Conservation (phyloP, 805 yeast species). For the Yarrowia divulgata region DNA sequence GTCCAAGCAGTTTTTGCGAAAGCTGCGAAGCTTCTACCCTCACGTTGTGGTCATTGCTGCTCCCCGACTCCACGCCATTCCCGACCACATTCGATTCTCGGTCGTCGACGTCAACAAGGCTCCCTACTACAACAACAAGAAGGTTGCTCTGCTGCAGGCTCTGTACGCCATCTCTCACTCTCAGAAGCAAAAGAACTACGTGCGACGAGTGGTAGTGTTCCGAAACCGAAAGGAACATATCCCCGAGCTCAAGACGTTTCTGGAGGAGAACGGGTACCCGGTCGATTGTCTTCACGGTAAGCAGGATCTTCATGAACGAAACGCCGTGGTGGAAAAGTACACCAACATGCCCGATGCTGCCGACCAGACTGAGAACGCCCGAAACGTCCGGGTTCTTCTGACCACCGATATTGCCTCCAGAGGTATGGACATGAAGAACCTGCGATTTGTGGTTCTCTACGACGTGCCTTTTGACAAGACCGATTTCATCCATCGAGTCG, state of each 20-base stretch:
- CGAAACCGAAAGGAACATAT: conserved; percentile 78
- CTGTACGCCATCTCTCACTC: conserved; percentile 84
- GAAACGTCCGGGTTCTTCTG: conserved; percentile 69
- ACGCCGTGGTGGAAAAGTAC: conserved; percentile 64
- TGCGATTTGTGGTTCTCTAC: conserved; percentile 80
- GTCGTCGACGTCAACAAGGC: conserved; percentile 75
- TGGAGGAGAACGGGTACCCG: conserved; percentile 63
- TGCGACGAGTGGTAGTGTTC: conserved; percentile 83
- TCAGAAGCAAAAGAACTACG: conserved; percentile 76
- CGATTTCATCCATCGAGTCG: conserved; percentile 89
- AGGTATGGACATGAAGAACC: conserved; percentile 84
- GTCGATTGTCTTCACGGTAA: conserved; percentile 73
- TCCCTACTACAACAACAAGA: conserved; percentile 85
- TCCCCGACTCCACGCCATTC: conserved; percentile 85
- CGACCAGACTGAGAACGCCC: conserved; percentile 42
- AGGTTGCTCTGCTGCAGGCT: conserved; percentile 86
- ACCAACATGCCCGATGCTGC: conserved; percentile 54
- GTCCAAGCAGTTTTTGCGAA: conserved; percentile 74
- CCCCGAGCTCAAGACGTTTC: conserved; percentile 60
- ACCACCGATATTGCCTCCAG: conserved; percentile 91
- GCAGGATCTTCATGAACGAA: conserved; percentile 67
- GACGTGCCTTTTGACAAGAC: conserved; percentile 87
- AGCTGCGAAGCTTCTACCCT: conserved; percentile 68
- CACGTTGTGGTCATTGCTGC: conserved; percentile 71
- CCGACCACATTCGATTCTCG: conserved; percentile 72